These are phyloP conservation scores for Nothophaeocryptopus gaeumannii DNA, from an alignment of 2,329 filamentous ascomycete genomes.

Conservation along the genomic window DNA sequence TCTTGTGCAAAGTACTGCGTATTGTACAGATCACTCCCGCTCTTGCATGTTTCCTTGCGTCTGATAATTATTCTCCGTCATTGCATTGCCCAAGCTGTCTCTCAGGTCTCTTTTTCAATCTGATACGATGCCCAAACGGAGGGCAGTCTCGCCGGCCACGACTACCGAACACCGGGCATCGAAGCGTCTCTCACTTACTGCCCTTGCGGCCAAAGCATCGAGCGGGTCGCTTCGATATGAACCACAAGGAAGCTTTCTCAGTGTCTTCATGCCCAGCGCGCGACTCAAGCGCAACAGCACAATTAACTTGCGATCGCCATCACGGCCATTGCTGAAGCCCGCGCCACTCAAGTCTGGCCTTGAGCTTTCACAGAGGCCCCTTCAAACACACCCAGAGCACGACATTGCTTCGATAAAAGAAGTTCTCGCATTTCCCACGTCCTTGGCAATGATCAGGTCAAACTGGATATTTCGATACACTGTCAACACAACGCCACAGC, in stretches of 20 bases:
- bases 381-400: constrained; percentile 17
- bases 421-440: constrained; percentile 19
- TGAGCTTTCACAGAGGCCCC: constrained; percentile 12
- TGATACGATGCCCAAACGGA: constrained; percentile 13
- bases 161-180: constrained; percentile 2
- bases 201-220: constrained; percentile 16
- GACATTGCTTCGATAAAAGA: constrained; percentile 22
- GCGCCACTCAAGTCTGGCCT: constrained; percentile 20
- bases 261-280: constrained; percentile 12
- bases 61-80: too few species aligned
- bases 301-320: constrained; percentile 4
- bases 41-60: too few species aligned
- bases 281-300: constrained; percentile 14
- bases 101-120: too few species aligned
- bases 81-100: too few species aligned
- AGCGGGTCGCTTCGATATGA: constrained; percentile 17
- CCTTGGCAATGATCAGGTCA: constrained; percentile 19
- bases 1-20: too few species aligned
- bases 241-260: constrained; percentile 16
- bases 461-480: constrained; percentile 24
- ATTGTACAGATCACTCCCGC: too few species aligned
- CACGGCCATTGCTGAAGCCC: constrained; percentile 10
- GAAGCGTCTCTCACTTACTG: constrained; percentile 17
- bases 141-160: constrained; percentile 4
- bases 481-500: constrained; percentile 23